Evolutionary conservation across 2,329 filamentous ascomycete genomes (phyloP), one percentile per base, ranked within the genome.

Genomic region (Phoma sp.): DNA sequence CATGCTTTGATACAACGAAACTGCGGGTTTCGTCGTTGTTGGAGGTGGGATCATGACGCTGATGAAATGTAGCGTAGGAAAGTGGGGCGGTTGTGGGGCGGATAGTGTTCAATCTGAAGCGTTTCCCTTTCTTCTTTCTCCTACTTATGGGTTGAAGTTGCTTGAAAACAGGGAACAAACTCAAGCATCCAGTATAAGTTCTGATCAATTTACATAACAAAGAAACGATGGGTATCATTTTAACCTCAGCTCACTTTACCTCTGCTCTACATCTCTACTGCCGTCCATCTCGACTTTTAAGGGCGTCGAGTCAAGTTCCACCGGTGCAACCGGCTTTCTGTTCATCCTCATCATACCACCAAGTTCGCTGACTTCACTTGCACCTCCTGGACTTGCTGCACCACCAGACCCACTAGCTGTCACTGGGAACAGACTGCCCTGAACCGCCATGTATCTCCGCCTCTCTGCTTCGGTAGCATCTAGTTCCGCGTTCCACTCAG

Each of bases 401-500:
- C 31, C 31, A 9, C 24, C 32, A 15, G 24, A 7, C 12, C 15
- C 19, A n/a, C 17, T 33, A 4, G 36, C 24, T 32, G 46, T 32
- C 12, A 29, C 22, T 22, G 45, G 44, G 15, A 35, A 61, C 35
- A 25, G 9, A 24, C 49, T 57, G 9, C 49, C 55, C 27, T 45
- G 55, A 9, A 52, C 55, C 2, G 55, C 49, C 27, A 53, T 43
- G 13, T 59, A 37, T 12, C 49, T 38, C 27, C 56, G 52, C 4
- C 57, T 49, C 31, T 64, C 58, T 5, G 58, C 51, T 3, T 65
- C 60, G 5, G 49, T 55, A 25, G 63, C 61, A 33, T 69, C 64
- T 13, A 69, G 60, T 25, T 69, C 63, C 2, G 55, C 38, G 27
- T 66, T 69, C 61, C 65, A 69, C 37, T 66, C 64, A 1, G 64